A percentile compares a stretch with the other conserved stretches of the same genome.
Conservation (phyloP, 805 yeast genomes). For the Cyberlindnera petersonii region DNA sequence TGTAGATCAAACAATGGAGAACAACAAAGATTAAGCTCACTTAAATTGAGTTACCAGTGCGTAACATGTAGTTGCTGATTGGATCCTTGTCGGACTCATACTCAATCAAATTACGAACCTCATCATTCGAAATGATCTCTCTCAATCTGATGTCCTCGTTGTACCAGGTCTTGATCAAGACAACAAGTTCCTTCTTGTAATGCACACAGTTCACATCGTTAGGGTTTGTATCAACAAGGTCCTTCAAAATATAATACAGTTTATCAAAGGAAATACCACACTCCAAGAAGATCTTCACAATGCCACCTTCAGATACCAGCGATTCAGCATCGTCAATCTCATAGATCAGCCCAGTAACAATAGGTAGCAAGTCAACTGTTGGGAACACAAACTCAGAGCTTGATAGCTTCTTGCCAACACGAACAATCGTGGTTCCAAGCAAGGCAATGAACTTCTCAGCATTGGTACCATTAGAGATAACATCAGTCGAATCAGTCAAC, state of each 20-base stretch:
- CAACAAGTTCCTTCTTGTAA: constrained; percentile 57
- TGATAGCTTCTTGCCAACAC: constrained; percentile 60
- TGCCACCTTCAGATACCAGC: constrained; percentile 39
- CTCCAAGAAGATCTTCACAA: constrained; percentile 58
- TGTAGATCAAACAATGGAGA: no score
- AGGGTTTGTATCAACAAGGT: constrained; percentile 56
- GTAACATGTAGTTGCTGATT: constrained; percentile 40
- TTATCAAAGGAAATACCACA: constrained; percentile 64
- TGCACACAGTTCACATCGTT: constrained; percentile 46
- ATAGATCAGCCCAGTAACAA: constrained; percentile 49
- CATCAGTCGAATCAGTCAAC: background rate
- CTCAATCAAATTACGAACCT: constrained; percentile 33
- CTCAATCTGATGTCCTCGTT: constrained; percentile 57
- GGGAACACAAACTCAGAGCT: constrained; percentile 80
- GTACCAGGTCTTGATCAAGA: constrained; percentile 66
- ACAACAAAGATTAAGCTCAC: background rate
- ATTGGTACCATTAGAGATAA: constrained; percentile 6
- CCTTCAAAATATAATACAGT: constrained; percentile 59
- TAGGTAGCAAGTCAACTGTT: constrained; percentile 61
- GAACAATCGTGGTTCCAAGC: constrained; percentile 27
- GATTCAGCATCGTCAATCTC: constrained; percentile 38
- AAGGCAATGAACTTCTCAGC: constrained; percentile 19
- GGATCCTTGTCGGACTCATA: constrained; percentile 59
- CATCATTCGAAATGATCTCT: constrained; percentile 36
- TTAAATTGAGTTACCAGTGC: constrained; percentile 20